Conservation (phyloP, 306 rosid species). For the Lathyrus oleraceus region DNA sequence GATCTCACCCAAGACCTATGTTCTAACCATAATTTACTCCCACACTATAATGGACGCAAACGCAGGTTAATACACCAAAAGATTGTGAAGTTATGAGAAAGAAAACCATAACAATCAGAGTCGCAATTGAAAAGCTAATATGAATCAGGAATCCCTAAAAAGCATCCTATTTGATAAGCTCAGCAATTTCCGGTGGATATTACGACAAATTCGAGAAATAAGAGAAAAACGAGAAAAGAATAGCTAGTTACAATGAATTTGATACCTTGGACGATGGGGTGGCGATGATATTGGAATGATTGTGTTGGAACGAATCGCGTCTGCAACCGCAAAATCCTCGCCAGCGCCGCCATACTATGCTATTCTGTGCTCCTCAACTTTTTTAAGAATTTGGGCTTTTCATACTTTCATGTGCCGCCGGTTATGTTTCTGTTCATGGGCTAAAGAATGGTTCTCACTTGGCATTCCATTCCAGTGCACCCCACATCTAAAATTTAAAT, state of each 20-base stretch:
- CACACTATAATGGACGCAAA: too few relatives aligned
- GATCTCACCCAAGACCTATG: too few relatives aligned
- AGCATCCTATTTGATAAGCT: background rate
- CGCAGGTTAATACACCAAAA: too few relatives aligned
- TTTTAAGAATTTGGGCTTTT: background rate
- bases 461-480: too few relatives aligned
- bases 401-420: too few relatives aligned
- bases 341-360: constrained; percentile 26
- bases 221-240: background rate
- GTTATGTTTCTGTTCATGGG: background rate
- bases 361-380: background rate
- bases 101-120: too few relatives aligned
- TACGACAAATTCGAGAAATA: background rate
- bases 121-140: background rate
- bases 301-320: constrained; percentile 46
- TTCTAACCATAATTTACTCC: too few relatives aligned
- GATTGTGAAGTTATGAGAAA: too few relatives aligned
- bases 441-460: too few relatives aligned
- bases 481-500: too few relatives aligned
- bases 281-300: constrained; percentile 11
- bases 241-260: background rate
- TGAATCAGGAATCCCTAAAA: background rate
- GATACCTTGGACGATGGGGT: constrained; percentile 37
- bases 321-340: constrained; percentile 56
- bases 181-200: too few relatives aligned